These are phyloP conservation scores for Medicago lupulina DNA, from an alignment of 306 rosid species.

Conservation along the genomic window DNA sequence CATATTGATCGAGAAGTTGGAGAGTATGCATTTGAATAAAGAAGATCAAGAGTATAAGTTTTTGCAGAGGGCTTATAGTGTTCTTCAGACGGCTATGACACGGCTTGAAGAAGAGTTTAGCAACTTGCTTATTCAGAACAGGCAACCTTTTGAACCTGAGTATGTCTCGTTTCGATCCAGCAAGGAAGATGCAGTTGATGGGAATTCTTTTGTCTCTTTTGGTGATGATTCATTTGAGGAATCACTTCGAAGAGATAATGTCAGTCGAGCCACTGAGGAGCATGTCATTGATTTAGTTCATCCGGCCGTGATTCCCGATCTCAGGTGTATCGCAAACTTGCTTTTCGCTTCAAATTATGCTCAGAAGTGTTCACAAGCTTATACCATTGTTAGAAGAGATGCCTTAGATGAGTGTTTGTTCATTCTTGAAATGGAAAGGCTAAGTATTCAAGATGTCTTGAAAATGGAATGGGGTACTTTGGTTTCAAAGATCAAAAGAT, in stretches of 20 bases:
- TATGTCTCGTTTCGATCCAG: conserved; percentile 72
- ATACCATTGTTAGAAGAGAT: conserved; percentile 68
- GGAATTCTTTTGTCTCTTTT: conserved; percentile 65
- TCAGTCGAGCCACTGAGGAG: conserved; percentile 69
- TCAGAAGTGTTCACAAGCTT: conserved; percentile 77
- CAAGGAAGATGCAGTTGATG: conserved; percentile 72
- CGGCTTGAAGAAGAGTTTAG: conserved; percentile 85
- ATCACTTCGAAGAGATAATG: conserved; percentile 62
- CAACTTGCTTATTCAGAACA: conserved; percentile 68
- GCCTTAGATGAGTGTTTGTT: conserved; percentile 82
- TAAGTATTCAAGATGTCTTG: conserved; percentile 86
- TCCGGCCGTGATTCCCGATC: conserved; percentile 68
- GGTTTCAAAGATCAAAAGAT: conserved; percentile 80
- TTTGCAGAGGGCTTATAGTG: conserved; percentile 61
- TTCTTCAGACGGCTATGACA: conserved; percentile 89
- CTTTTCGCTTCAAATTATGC: conserved; percentile 77
- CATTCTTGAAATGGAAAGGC: conserved; percentile 82
- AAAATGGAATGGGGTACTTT: conserved; percentile 73
- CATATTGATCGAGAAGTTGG: conserved; percentile 60
- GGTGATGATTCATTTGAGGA: conserved; percentile 80
- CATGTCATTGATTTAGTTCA: conserved; percentile 68
- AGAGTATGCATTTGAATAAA: conserved; percentile 56
- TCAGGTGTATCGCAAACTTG: conserved; percentile 66
- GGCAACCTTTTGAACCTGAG: conserved; percentile 79
- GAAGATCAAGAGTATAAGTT: conserved; percentile 57